Evolutionary conservation across 1,139 yeast genomes (phyloP), one percentile per base, ranked within the genome.

Genomic region (Yamadazyma trypodendri): DNA sequence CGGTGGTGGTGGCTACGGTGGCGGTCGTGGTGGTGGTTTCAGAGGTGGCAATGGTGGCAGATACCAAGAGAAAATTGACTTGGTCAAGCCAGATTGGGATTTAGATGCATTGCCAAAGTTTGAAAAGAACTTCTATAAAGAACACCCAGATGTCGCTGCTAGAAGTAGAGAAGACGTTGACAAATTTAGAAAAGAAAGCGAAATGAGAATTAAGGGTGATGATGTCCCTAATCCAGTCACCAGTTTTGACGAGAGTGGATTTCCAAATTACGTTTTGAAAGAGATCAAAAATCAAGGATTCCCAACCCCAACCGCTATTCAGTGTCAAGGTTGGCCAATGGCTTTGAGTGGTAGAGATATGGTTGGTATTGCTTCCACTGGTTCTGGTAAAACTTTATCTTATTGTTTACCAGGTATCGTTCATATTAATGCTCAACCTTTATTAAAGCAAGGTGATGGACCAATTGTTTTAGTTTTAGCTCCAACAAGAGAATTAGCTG

Each of bases 291-390:
- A 83, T 44, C 92, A 87, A 68, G 97, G 97, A 44, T 92, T 92
- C 72, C 94, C 84, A 42, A 79, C 74, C 49, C 98, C 98, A 54
- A 92, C 98, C 42, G 88, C 88, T 49, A 92, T 92, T 61, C 98
- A 92, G 72, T 87, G 96, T 65, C 98, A 94, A 73, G 98, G 98
- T 71, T 92, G 98, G 98, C 98, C 98, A 46, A 92, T 92, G 98
- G 98, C 98, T 60, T 76, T 90, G 47, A 82, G 92, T 56, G 98
- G 98, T 73, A 85, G 97, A 71, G 97, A 92, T 65, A 87, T 92
- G 90, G 84, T 92, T 66, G 98, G 98, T 76, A 85, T 92, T 63
- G 97, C 98, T 42, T 84, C 96, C 52, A 92, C 98, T 52, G 98
- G 98, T 69, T 89, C 97, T 41, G 98, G 98, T 75, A 92, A 92